Conservation (phyloP, 2,329 filamentous ascomycete genomes). For the Talaromyces albobiverticillius region DNA sequence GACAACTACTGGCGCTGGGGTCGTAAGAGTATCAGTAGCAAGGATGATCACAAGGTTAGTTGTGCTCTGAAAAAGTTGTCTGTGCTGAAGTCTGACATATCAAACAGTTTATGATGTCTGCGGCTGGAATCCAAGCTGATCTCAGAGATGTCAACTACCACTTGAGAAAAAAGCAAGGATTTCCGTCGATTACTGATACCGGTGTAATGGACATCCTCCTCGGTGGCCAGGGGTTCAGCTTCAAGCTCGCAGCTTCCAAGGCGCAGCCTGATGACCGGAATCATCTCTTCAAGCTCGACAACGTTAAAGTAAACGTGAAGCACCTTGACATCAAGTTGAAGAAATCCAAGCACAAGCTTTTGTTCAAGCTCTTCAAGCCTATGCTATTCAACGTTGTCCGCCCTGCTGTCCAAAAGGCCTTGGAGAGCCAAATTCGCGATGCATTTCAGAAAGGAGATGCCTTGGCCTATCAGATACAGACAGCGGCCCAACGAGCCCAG, state of each 20-base stretch:
- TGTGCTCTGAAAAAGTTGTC: too few species aligned
- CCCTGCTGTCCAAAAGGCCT: conserved; percentile 78
- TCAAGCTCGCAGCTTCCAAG: conserved; percentile 85
- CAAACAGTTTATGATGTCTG: conserved; percentile 66
- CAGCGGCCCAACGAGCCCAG: conserved; percentile 72
- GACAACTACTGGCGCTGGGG: conserved; percentile 97
- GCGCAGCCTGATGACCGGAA: conserved; percentile 71
- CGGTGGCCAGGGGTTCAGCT: conserved; percentile 81
- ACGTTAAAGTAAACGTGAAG: conserved; percentile 78
- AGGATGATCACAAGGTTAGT: conserved; percentile 70
- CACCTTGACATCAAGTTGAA: conserved; percentile 83
- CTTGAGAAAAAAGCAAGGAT: conserved; percentile 90
- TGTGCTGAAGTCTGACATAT: not conserved
- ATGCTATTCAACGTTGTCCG: conserved; percentile 79
- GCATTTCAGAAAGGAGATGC: conserved; percentile 73
- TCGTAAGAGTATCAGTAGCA: conserved; percentile 79
- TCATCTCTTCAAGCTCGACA: conserved; percentile 93
- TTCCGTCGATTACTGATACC: conserved; percentile 80
- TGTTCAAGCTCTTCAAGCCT: conserved; percentile 85
- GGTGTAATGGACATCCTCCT: conserved; percentile 88
- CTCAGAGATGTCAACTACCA: conserved; percentile 89
- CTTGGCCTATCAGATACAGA: conserved; percentile 72
- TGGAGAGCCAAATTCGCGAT: conserved; percentile 87
- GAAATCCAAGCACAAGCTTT: conserved; percentile 90
- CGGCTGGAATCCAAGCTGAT: conserved; percentile 90